These are phyloP conservation scores for Sordaria brevicollis DNA, from an alignment of 495 filamentous ascomycete genomes.

Conservation along the genomic window DNA sequence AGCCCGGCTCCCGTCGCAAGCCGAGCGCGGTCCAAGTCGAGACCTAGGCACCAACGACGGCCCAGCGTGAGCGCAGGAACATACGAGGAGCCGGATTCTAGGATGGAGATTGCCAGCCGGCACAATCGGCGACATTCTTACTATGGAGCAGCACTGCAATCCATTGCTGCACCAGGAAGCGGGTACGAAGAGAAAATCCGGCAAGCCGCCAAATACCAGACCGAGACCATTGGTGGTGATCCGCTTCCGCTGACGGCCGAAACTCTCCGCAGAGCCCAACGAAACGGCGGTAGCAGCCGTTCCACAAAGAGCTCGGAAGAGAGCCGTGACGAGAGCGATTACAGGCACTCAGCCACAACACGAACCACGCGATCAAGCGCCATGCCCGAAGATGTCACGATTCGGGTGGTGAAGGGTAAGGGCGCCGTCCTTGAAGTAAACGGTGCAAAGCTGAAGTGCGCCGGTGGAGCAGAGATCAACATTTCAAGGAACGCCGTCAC, in stretches of 20 bases:
- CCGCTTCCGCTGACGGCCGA: slow-evolving; percentile 38
- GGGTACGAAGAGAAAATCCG: slow-evolving; percentile 41
- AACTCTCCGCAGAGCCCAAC: slow-evolving; percentile 32
- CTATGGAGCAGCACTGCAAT: slow-evolving; percentile 9
- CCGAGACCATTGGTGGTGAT: slow-evolving; percentile 35
- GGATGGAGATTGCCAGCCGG: slow-evolving; percentile 19
- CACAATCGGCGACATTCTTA: slow-evolving; percentile 21
- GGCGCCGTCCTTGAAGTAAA: slow-evolving; percentile 34
- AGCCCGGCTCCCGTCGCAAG: slow-evolving; percentile 2
- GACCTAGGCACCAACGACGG: slow-evolving; percentile 2
- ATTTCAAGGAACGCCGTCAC: slow-evolving; percentile 18
- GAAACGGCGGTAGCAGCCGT: slow-evolving; percentile 36
- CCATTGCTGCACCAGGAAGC: slow-evolving; percentile 16
- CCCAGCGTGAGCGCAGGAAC: slow-evolving; percentile 11
- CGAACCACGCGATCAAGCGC: slow-evolving; percentile 40
- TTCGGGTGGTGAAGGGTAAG: slow-evolving; percentile 35
- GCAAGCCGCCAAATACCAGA: slow-evolving; percentile 38
- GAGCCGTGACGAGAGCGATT: slow-evolving; percentile 48
- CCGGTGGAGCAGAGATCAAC: slow-evolving; percentile 42
- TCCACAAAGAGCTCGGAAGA: slow-evolving; percentile 39
- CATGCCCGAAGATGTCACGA: slow-evolving; percentile 43
- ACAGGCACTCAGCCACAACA: slow-evolving; percentile 42
- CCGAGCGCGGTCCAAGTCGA: slow-evolving; percentile 3
- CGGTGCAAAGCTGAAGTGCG: slow-evolving; percentile 41
- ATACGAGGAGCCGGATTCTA: slow-evolving; percentile 16